Base-by-base conservation (phyloP, 2,329 filamentous ascomycete genomes). In the Huntiella decipiens region DNA sequence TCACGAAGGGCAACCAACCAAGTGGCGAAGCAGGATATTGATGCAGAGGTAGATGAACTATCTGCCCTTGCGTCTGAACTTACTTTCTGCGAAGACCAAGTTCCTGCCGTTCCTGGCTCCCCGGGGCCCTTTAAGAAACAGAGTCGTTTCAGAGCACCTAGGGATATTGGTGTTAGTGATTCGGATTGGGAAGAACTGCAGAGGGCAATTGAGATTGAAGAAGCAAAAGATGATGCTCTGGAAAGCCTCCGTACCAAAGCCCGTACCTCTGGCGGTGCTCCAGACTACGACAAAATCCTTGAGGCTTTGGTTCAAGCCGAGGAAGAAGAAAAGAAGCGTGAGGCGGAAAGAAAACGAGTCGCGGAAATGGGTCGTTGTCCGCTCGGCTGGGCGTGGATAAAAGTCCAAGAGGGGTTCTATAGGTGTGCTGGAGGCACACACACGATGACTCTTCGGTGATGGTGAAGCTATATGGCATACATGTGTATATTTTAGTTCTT, bases 351-450 rank as follows among this genome's bases (percentile, higher is more conserved):
- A 58, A 52, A 54, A 35, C 75, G 68, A 53, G 55, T 84, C 51
- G 58, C 55, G 51, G 28, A 52, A 1, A 63, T 73, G 61, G 79
- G 79, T 0, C 43, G 57, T 0, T 86, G 79, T 56, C 62, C 64
- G 0, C 34, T 46, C 13, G 79, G 78, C 0, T 84, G 41, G 54
- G 45, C 48, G 0, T 85, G 79, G 79, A 73, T 79, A 19, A 73
- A 70, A 52, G 67, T 77, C 53, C 36, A 11, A 36, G 12, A 2
- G 1, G 55, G 53, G 1, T 79, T 79, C 0, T 84, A 74, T 57
- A 57, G 75, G 4, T 83, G 79, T 59, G 66, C 66, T 0, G 79
- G 70, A 0, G 78, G 78, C 0, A 55, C 54, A 2, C 79, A 83
- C 59, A 79, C 22, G 22, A 28, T 28, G 22, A 10, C 6, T 28